Base-by-base conservation (phyloP, 495 filamentous ascomycete species). In the Xylaria castorea region DNA sequence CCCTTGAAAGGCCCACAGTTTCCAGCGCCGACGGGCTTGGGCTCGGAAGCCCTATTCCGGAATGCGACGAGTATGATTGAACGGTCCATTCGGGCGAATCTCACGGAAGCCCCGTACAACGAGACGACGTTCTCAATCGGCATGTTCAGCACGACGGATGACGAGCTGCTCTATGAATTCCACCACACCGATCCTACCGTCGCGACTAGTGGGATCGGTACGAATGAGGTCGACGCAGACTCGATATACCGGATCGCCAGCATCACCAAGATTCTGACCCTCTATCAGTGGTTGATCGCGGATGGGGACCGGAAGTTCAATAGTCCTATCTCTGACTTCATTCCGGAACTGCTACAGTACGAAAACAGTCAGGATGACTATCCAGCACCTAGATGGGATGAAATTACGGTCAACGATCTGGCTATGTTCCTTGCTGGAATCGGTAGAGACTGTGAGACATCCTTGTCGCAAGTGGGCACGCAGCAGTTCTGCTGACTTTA, bases 61-160 rank as follows among this genome's bases (percentile, higher is more conserved):
- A 62, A 42, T 40, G 58, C 58, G 58, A 22, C 20, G 18, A 12
- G 34, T 36, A 8, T 8, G 16, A 36, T 62, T n/a, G 58, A 62
- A 40, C 20, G 11, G 58, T 62, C 34, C 8, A 62, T 62, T 62
- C 58, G 20, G 34, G 34, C 58, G 8, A 62, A 22, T 25, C 58
- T 62, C 20, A 40, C 18, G 16, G 20, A 40, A 62, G 36, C 34
- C 30, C 58, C 58, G 34, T 62, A 36, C n/a, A 62, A 62, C 4
- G 34, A 62, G 16, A 62, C 58, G 58, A 86, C 84, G 18, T 86
- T 86, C 74, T 86, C 84, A 12, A 66, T 80, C n/a, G 83, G 86
- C 74, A 85, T 89, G 84, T 89, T 90, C 76, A 86, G 83, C 11
- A 65, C 81, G 2, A 77, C 81, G 53, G 83, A 85, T 66, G 38